Conservation (phyloP, 257 asterid species). For the Sherardia arvensis region DNA sequence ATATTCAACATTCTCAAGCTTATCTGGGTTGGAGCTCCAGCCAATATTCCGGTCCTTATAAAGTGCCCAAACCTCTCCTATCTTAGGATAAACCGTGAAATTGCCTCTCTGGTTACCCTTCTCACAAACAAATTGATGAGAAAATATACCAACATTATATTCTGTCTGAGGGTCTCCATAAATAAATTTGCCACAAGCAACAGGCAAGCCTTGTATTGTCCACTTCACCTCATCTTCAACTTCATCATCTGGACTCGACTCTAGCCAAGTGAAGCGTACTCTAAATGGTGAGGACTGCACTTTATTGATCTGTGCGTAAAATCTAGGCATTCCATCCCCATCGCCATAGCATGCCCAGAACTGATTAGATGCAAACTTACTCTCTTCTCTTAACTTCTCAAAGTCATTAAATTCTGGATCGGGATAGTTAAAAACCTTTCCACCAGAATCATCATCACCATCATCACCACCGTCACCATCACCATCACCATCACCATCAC, state of each 20-base stretch:
- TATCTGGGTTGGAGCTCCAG: conserved; percentile 42
- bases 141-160: conserved; percentile 27
- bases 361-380: conserved; percentile 41
- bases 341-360: conserved; percentile 76
- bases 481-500: conserved; percentile 2
- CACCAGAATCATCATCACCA: conserved; percentile 9
- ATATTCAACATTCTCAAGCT: conserved; percentile 30
- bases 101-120: conserved; percentile 37
- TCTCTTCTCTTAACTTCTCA: conserved; percentile 38
- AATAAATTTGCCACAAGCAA: conserved; percentile 60
- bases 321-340: conserved; percentile 72
- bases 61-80: conserved; percentile 80
- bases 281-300: conserved; percentile 33
- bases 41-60: conserved; percentile 52
- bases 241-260: conserved; percentile 39
- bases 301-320: conserved; percentile 48
- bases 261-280: conserved; percentile 55
- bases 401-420: conserved; percentile 74
- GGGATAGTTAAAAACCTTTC: conserved; percentile 17
- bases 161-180: conserved; percentile 21
- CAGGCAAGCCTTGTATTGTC: conserved; percentile 36
- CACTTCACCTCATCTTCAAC: conserved; percentile 24
- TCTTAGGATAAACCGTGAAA: conserved; percentile 39
- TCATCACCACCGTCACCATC: conserved; percentile 5
- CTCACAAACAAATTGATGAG: conserved; percentile 36